Conservation (phyloP, 192 early-diverging fungal species). For the Podila epigama region DNA sequence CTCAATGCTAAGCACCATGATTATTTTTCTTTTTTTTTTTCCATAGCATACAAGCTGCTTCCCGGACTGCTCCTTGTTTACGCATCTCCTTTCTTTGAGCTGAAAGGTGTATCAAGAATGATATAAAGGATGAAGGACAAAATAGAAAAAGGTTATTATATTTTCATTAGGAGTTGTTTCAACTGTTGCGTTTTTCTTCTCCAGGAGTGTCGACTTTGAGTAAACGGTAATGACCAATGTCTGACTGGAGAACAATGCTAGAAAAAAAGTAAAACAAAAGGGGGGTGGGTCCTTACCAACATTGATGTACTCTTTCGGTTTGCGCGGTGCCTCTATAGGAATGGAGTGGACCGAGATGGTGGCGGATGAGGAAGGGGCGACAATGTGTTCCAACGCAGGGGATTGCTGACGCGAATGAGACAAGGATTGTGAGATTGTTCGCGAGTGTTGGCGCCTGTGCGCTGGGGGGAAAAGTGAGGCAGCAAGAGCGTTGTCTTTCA, state of each 20-base stretch:
- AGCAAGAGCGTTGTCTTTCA: constrained; percentile 26
- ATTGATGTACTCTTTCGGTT: constrained; percentile 41
- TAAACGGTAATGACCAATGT: not conserved
- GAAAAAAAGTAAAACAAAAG: not conserved
- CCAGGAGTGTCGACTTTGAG: not conserved
- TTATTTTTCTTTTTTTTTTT: too few species aligned
- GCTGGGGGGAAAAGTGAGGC: constrained; percentile 9
- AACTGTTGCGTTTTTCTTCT: not conserved
- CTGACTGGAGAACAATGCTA: not conserved
- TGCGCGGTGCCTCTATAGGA: constrained; percentile 16
- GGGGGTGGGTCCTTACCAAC: too few species aligned
- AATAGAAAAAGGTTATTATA: not conserved
- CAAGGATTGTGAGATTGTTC: constrained; percentile 39
- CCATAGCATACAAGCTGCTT: constrained; percentile 26
- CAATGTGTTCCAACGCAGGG: constrained; percentile 30
- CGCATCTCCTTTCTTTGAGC: constrained; percentile 47
- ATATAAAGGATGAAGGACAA: not conserved
- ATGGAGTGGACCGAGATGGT: constrained; percentile 38
- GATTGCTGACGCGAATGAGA: constrained; percentile 39
- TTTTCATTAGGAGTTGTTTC: not conserved
- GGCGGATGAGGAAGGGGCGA: constrained; percentile 26
- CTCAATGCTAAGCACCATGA: not conserved
- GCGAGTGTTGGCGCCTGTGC: constrained; percentile 41
- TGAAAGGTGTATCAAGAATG: not conserved
- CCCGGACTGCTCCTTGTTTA: constrained; percentile 38